phyloP scores from a whole-genome alignment of 768 basidiomycete genomes.

The Tricholoma sp. region DNA sequence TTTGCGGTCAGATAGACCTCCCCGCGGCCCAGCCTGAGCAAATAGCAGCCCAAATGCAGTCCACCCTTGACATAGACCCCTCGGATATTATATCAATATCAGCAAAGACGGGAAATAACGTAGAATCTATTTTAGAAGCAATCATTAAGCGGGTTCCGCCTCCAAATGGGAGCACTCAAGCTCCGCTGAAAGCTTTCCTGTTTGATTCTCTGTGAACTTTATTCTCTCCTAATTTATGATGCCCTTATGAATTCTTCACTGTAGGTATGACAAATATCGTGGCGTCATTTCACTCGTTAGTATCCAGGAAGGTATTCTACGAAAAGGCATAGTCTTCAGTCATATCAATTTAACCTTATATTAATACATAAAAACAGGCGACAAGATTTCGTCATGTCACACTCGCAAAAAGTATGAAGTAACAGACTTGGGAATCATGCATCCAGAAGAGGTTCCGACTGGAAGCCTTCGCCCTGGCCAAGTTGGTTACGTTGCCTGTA shows the following conservation, averaged over 20 bases:
- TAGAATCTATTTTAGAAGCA: slow-evolving; percentile 69
- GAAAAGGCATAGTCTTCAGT: slow-evolving; percentile 50
- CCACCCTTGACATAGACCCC: slow-evolving; percentile 77
- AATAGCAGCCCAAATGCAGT: slow-evolving; percentile 74
- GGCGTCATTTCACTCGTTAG: slow-evolving; percentile 92
- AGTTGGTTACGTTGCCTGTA: slow-evolving; percentile 88
- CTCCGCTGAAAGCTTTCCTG: slow-evolving; percentile 75
- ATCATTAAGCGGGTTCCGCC: slow-evolving; percentile 84
- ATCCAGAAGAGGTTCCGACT: slow-evolving; percentile 84
- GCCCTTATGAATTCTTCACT: slow-evolving; percentile 9
- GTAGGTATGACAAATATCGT: slow-evolving; percentile 89
- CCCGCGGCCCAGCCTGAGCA: slow-evolving; percentile 82
- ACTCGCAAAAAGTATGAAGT: slow-evolving; percentile 88
- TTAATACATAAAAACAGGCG: slow-evolving; percentile 45
- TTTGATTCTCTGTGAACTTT: slow-evolving; percentile 84
- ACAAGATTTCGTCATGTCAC: slow-evolving; percentile 82
- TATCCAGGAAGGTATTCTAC: slow-evolving; percentile 72
- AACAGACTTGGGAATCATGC: slow-evolving; percentile 81
- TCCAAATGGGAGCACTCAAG: slow-evolving; percentile 49
- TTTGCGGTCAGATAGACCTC: slow-evolving; percentile 69
- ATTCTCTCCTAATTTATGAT: slow-evolving; percentile 1
- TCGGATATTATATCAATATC: slow-evolving; percentile 74
- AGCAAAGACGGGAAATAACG: slow-evolving; percentile 89
- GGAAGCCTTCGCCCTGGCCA: slow-evolving; percentile 67
- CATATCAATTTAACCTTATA: slow-evolving; percentile 4